Conservation (phyloP, 1,284 basidiomycete species). For the Heterobasidion occidentale region DNA sequence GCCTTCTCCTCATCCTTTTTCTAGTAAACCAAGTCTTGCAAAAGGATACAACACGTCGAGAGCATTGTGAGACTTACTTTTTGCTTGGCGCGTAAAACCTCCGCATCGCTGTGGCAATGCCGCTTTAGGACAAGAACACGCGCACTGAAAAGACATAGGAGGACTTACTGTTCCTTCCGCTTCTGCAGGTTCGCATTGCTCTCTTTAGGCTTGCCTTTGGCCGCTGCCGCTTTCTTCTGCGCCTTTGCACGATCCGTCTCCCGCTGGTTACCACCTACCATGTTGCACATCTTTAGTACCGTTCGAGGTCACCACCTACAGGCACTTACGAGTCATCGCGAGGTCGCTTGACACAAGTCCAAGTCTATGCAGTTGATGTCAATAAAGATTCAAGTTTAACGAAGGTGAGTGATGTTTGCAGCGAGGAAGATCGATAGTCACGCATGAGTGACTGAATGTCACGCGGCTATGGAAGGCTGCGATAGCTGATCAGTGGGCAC, state of each 20-base stretch:
- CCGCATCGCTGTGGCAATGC: conserved; percentile 50
- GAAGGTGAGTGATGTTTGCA: too few relatives aligned
- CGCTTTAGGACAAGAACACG: background rate
- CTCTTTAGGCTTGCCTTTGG: conserved; percentile 60
- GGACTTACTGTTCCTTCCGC: conserved; percentile 67
- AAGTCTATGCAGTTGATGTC: too few relatives aligned
- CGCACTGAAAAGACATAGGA: background rate
- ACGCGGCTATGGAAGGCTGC: too few relatives aligned
- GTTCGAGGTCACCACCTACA: background rate
- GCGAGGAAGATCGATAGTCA: too few relatives aligned
- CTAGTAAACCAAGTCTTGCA: conserved; percentile 22
- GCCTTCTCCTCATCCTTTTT: conserved; percentile 57
- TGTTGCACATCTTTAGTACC: background rate
- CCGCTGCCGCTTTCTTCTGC: conserved; percentile 55
- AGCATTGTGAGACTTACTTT: conserved; percentile 32
- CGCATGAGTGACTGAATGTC: too few relatives aligned
- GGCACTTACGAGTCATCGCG: conserved; percentile 14
- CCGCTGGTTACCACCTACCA: conserved; percentile 71
- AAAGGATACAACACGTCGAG: background rate
- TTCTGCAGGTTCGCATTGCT: conserved; percentile 52
- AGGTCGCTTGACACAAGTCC: background rate
- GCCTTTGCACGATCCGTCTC: conserved; percentile 66
- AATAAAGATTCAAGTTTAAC: too few relatives aligned
- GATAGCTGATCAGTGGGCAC: too few relatives aligned
- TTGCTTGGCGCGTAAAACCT: conserved; percentile 66